phyloP scores from a whole-genome alignment of 1,284 basidiomycete species.

The Ceratobasidium sp. region DNA sequence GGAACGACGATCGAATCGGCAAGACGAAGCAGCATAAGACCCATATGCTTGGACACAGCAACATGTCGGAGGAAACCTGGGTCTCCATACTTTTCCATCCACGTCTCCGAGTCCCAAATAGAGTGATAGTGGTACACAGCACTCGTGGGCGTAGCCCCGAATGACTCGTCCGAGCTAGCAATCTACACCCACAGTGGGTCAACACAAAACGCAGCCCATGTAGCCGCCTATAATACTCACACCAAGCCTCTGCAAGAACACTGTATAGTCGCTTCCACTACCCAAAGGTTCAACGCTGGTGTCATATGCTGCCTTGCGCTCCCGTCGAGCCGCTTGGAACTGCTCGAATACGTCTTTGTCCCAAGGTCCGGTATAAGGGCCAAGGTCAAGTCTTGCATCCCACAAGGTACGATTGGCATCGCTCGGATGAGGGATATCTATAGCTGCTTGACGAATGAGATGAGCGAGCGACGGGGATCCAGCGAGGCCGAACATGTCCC shows the following conservation, averaged over 20 bases:
- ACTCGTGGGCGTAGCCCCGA: slow-evolving; percentile 62
- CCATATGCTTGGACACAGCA: slow-evolving; percentile 73
- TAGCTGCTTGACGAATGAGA: slow-evolving; percentile 73
- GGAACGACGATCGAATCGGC: slow-evolving; percentile 63
- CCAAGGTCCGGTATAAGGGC: slow-evolving; percentile 46
- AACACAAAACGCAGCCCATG: not conserved
- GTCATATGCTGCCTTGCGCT: slow-evolving; percentile 35
- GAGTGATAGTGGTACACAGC: slow-evolving; percentile 84
- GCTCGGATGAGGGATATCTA: slow-evolving; percentile 68
- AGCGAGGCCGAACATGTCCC: slow-evolving; percentile 67
- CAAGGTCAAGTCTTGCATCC: slow-evolving; percentile 54
- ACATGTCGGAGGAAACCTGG: slow-evolving; percentile 64
- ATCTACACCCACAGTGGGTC: slow-evolving; percentile 56
- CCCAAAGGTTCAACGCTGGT: slow-evolving; percentile 55
- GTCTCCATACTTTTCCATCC: slow-evolving; percentile 81
- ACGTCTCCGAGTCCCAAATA: slow-evolving; percentile 79
- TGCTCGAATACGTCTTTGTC: slow-evolving; percentile 35
- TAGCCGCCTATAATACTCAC: slow-evolving; percentile 54
- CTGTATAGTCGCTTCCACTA: slow-evolving; percentile 69
- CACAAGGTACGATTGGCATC: slow-evolving; percentile 55
- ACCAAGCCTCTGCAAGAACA: slow-evolving; percentile 67
- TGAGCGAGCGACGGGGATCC: slow-evolving; percentile 83
- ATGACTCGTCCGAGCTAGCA: slow-evolving; percentile 66
- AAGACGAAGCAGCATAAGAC: slow-evolving; percentile 70
- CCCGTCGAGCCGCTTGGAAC: slow-evolving; percentile 37